Base-by-base conservation (phyloP, 2,329 filamentous ascomycete genomes). In the Pseudonectria buxi region DNA sequence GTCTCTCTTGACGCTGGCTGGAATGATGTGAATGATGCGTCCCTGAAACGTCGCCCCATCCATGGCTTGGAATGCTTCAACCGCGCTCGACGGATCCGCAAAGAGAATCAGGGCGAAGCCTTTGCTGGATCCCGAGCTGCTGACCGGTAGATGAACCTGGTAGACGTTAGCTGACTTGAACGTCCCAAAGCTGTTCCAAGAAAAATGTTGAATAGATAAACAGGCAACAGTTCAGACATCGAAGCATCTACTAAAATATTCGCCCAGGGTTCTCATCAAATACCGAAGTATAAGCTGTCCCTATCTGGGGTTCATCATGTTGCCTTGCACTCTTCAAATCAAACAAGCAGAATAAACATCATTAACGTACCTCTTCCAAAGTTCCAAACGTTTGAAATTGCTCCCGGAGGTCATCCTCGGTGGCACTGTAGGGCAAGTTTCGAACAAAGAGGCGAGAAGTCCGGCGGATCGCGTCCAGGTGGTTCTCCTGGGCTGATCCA, bases 221-320 rank as follows among this genome's bases (percentile, higher is more conserved):
- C 43, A 46, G 47, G 49, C 50, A 55, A 44, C 46, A 45, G 57
- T 50, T 89, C 83, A 92, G 87, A 76, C 70, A 65, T 83, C 87
- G 81, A 89, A 84, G 86, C 86, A 95, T 96, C 90, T 98, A 98
- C 92, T 95, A 98, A 95, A 94, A 95, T 92, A 84, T 76, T 86
- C 81, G 88, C 81, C 82, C 83, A 81, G 78, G 68, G 64, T 74
- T 87, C 72, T 78, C 85, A 89, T 94, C 89, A 96, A 71, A 72
- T 87, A 85, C 86, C 68, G 61, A 54, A 72, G 84, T 84, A 90
- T 95, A 85, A 88, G 90, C 80, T 96, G 92, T 96, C 92, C 92
- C 92, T 96, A 96, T 96, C 92, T 84, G 84, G 85, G 78, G 69
- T 86, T 96, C 90, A 96, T 96, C 92, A 90, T 76, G 63, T 67